Evolutionary conservation across 2,329 filamentous ascomycete species (phyloP).

Genomic region (Proliferodiscus dingleyae): DNA sequence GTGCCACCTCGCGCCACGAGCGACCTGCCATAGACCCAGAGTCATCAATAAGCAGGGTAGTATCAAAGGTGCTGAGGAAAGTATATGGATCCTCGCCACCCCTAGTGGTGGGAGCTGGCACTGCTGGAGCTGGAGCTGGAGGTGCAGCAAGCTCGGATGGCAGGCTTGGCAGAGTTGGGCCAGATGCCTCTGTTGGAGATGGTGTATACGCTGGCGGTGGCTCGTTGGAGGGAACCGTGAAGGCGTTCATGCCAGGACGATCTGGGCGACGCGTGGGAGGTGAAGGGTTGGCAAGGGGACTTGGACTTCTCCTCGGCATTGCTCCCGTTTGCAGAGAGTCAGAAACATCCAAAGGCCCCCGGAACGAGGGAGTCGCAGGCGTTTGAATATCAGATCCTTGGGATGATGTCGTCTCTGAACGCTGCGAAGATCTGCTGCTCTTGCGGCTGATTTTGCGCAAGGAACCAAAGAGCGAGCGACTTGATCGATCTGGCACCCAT

Average conservation of each 20-base stretch:
- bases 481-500: neutral
- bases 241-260: constrained; percentile 28
- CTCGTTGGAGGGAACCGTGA: constrained; percentile 28
- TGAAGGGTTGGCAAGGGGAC: constrained; percentile 19
- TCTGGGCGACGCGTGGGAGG: constrained; percentile 27
- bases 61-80: constrained; percentile 78
- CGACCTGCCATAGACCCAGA: constrained; percentile 76
- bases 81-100: constrained; percentile 62
- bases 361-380: neutral
- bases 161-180: constrained; percentile 8
- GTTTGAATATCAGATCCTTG: constrained; percentile 1
- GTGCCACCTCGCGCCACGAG: constrained; percentile 71
- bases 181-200: constrained; percentile 16
- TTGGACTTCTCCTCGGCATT: constrained; percentile 5
- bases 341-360: constrained; percentile 4
- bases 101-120: constrained; percentile 24
- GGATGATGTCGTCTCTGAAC: constrained; percentile 6
- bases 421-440: constrained; percentile 13
- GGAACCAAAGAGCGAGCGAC: constrained; percentile 18
- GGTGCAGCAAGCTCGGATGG: constrained; percentile 10
- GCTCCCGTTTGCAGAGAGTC: neutral
- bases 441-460: constrained; percentile 19
- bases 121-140: constrained; percentile 35
- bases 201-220: constrained; percentile 31
- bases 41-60: constrained; percentile 87